Base-by-base conservation (phyloP, 495 filamentous ascomycete genomes). In the Hypoxylon subgilvum region DNA sequence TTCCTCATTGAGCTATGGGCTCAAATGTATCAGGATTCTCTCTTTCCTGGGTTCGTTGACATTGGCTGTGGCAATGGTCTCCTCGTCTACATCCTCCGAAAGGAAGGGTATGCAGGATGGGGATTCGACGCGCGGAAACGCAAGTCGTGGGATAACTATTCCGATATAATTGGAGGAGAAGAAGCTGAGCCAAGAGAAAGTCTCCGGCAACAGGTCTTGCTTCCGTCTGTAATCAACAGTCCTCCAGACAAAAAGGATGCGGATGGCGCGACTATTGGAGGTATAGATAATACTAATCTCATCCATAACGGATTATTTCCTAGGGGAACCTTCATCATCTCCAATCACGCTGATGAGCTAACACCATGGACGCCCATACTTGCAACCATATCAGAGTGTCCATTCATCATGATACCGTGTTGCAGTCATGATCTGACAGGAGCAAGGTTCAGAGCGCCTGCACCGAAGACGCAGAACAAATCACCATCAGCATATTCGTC, bases 41-140 rank as follows among this genome's bases (percentile, higher is more conserved):
- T 65, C 4, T 96, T 96, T 64, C 90, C 90, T 1, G 91, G 93
- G 4, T 98, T 98, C 65, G 89, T 97, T 7, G 95, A 97, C 67
- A 87, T 98, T 39, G 94, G 92, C 12, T 97, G 94, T 66, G 94
- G 94, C 4, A 97, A 97, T 67, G 94, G 94, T 10, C 81, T 97
- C 1, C 82, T 98, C n/a, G 89, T 96, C 8, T 83, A 93, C 63
- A 82, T 97, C 27, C 82, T 97, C 4, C 74, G 87, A 7, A 77
- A 80, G 63, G 92, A 97, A 75, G 93, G 92, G 4, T 97, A 89
- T 72, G 47, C 61, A 4, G 94, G 94, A 21, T 93, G 86, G 82
- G 95, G 94, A 1, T 96, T 97, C 66, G 94, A 98, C 72, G 94
- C 91, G 7, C 77, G 91, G 18, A 72, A 71, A 43, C 82, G 94